Conservation (phyloP, 2,329 filamentous ascomycete species). For the Claviceps digitariae region DNA sequence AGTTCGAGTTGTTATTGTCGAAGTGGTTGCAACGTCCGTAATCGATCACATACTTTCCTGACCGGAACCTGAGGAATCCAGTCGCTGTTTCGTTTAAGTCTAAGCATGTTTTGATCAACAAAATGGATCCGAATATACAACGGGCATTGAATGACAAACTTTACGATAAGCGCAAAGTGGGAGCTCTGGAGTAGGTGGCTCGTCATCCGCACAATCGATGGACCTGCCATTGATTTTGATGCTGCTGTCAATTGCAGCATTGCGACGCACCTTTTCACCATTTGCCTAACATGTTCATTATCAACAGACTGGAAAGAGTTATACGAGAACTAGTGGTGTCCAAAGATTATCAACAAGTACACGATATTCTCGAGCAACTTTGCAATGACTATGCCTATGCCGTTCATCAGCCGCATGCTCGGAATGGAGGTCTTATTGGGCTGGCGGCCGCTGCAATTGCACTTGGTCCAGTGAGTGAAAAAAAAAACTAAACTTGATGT, state of each 20-base stretch:
- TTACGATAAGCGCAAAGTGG: conserved; percentile 95
- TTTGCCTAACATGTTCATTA: conserved; percentile 7
- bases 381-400: conserved; percentile 97
- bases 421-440: conserved; percentile 92
- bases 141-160: conserved; percentile 93
- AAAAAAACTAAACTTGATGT: not conserved
- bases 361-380: conserved; percentile 84
- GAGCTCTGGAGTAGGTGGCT: conserved; percentile 73
- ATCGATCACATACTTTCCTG: not conserved
- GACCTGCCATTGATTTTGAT: conserved; percentile 1
- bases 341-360: conserved; percentile 68
- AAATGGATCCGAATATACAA: conserved; percentile 81
- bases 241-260: not conserved
- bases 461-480: conserved; percentile 62
- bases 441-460: conserved; percentile 93
- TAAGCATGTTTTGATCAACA: conserved; percentile 3
- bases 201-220: not conserved
- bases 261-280: not conserved
- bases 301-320: conserved; percentile 65
- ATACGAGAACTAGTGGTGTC: conserved; percentile 71
- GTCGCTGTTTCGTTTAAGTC: not conserved
- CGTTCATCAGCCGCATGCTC: conserved; percentile 88
- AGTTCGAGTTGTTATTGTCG: not conserved
- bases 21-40: not conserved
- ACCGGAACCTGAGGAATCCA: not conserved